Evolutionary conservation across 192 early-diverging fungal genomes (phyloP).

Genomic region (Allomyces macrogynus): DNA sequence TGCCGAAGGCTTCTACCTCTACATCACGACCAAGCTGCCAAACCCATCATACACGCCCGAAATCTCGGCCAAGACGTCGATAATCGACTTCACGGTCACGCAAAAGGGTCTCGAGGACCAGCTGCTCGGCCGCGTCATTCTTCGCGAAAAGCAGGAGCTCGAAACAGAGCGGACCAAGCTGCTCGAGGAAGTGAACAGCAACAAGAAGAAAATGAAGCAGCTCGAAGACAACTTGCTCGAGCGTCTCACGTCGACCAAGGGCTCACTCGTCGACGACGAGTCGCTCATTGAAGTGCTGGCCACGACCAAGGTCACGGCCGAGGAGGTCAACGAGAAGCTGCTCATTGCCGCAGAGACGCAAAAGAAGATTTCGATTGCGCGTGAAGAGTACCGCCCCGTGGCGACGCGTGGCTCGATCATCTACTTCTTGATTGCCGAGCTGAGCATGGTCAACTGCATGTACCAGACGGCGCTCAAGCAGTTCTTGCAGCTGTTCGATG

Average conservation of each 20-base stretch:
- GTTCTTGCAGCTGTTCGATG: conserved; percentile 44
- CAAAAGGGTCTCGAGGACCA: conserved; percentile 41
- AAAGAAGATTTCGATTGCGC: conserved; percentile 39
- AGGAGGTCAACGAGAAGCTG: conserved; percentile 45
- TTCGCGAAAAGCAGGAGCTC: conserved; percentile 44
- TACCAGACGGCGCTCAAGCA: conserved; percentile 44
- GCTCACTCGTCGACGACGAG: conserved; percentile 42
- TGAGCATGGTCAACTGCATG: conserved; percentile 47
- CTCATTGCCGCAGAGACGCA: conserved; percentile 41
- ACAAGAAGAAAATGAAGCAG: conserved; percentile 48
- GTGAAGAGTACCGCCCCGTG: conserved; percentile 44
- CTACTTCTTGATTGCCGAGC: conserved; percentile 47
- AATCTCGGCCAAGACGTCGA: conserved; percentile 39
- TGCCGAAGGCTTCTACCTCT: conserved; percentile 31
- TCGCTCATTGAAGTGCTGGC: conserved; percentile 45
- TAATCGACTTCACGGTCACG: conserved; percentile 46
- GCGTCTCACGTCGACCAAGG: conserved; percentile 40
- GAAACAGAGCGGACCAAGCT: conserved; percentile 42
- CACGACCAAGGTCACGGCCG: conserved; percentile 37
- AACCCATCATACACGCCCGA: conserved; percentile 48
- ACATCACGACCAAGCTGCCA: conserved; percentile 42
- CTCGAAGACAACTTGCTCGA: conserved; percentile 44
- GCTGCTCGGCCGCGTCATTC: conserved; percentile 39
- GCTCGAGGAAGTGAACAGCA: conserved; percentile 40
- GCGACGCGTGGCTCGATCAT: conserved; percentile 37